Base-by-base conservation (phyloP, 805 yeast species). In the Kodamaea kaohsiungensis region DNA sequence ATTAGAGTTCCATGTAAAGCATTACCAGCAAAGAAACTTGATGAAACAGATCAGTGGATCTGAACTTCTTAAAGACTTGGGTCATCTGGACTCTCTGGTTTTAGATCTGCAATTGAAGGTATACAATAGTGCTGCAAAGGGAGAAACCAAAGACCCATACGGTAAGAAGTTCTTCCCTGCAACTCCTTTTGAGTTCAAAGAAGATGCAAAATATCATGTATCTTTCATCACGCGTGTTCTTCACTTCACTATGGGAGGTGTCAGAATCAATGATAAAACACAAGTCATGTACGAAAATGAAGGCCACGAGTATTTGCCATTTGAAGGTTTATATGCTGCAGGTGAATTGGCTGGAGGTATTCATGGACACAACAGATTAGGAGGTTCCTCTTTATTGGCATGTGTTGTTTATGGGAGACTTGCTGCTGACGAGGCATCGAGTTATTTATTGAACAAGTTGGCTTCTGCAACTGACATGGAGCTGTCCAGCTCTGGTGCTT, bases 171-270 rank as follows among this genome's bases (percentile, higher is more conserved):
- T 61, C 58, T 82, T 77, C 65, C 79, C 83, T 15, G 76, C 78
- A 33, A 67, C 78, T 4, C 85, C 85, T 6, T 70, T 79, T 52
- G 63, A 61, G 30, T 71, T 66, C 53, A 53, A 60, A 7, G 45
- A 59, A 3, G 69, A 72, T 7, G 69, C 73, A 16, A 65, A 63
- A 37, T 80, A 80, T 60, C 80, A 81, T 58, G 83, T 81, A 19
- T 80, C 86, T 1, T 78, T 72, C 56, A 75, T 83, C 46, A 81
- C 86, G 5, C 74, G 87, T 38, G 84, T 82, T 4, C 77, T 85
- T 38, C 89, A 85, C 65, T 85, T 83, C 66, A 82, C 89, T 7
- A 85, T 84, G 88, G 90, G 91, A 18, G 90, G 91, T 48, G 82
- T 83, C 4, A 77, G 78, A 65, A 81, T 84, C 53, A 76, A 83